These are phyloP conservation scores for Cinchona pubescens DNA, from an alignment of 257 asterid genomes.

Conservation along the genomic window DNA sequence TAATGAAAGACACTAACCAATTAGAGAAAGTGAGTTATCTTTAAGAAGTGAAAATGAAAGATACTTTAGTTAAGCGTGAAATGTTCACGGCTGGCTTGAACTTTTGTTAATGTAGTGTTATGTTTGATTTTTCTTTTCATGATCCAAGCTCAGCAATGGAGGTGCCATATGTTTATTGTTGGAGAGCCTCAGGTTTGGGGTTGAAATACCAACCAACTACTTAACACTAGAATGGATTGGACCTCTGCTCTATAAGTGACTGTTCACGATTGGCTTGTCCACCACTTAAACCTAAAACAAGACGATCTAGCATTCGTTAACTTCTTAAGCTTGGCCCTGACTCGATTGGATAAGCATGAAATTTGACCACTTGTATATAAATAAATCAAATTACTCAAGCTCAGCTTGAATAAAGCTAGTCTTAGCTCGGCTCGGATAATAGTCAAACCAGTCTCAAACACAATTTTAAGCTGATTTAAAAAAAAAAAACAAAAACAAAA, in stretches of 20 bases:
- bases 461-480: not conserved
- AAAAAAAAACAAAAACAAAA: too few species aligned
- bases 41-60: not conserved
- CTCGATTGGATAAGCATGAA: not conserved
- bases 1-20: not conserved
- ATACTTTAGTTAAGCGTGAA: not conserved
- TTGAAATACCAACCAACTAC: not conserved
- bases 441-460: not conserved
- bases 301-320: not conserved
- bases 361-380: too few species aligned
- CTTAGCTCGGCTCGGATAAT: not conserved
- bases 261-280: not conserved
- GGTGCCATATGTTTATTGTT: not conserved
- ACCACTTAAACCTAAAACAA: not conserved
- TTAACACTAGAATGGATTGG: not conserved
- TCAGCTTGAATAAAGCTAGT: not conserved
- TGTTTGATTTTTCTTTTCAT: not conserved
- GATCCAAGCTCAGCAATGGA: not conserved
- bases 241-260: not conserved
- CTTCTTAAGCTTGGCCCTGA: not conserved
- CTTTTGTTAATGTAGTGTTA: not conserved
- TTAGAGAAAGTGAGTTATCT: not conserved
- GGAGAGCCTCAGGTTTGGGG: not conserved
- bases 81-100: not conserved
- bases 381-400: too few species aligned